Evolutionary conservation across 2,329 filamentous ascomycete genomes (phyloP), one percentile per base, ranked within the genome.

Genomic region (Zasmidium citrigriseum): DNA sequence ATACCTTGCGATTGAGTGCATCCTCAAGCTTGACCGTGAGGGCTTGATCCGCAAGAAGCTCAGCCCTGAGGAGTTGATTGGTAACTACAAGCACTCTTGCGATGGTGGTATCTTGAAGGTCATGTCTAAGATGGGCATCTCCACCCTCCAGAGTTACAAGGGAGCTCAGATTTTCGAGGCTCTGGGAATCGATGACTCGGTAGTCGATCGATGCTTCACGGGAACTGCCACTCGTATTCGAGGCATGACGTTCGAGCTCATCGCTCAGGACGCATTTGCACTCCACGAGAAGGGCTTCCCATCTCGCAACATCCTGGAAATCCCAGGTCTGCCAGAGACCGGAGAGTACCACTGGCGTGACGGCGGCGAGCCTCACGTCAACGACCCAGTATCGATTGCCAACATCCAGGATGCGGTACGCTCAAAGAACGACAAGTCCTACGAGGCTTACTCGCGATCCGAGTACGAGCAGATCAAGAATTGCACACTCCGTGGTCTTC

Each of bases 101-200:
- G 93, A 97, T 67, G 93, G 93, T 71, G 93, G 93, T 79, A 96
- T 98, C 64, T 82, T 98, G 64, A 98, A 98, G 78, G 93, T 98
- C 74, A 98, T 98, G 93, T 95, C 89, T 76, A 98, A 98, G 83
- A 98, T 98, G 93, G 93, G 93, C 80, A 98, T 98, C 64, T 97
- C 93, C 5, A 98, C 93, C 27, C 82, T 98, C 47, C 91, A 93
- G 71, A 93, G 89, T 67, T 98, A 98, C 82, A 98, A 98, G 82
- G 93, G 93, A 72, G 93, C 93, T 56, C 93, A 98, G 80, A 98
- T 98, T 64, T 98, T 97, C 68, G 93, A 98, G 75, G 92, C 93
- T 50, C 88, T 98, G 46, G 93, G 93, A 77, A 87, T 97, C 29
- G 93, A 97, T 70, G 93, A 96, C 74, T 83, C 84, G 20, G 93